A percentile compares a stretch with the other conserved stretches of the same genome.
Conservation (phyloP, 352 stramenopile species). For the Globisporangium carolinianum region DNA sequence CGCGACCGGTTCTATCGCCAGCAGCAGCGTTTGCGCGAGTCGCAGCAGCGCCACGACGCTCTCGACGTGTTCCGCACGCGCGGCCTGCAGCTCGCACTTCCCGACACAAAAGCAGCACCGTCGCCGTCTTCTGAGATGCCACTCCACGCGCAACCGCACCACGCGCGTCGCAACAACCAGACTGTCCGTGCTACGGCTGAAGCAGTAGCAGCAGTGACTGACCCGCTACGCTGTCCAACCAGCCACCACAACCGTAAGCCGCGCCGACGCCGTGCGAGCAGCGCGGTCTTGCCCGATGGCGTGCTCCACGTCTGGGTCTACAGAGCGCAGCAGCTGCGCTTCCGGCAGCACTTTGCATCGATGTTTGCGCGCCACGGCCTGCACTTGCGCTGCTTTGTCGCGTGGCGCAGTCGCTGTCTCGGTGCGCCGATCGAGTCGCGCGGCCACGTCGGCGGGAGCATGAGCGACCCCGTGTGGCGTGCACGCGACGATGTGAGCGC, state of each 20-base stretch:
- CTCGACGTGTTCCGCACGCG: constrained; percentile 8
- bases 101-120: neutral
- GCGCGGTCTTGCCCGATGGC: constrained; percentile 17
- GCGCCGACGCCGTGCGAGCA: constrained; percentile 5
- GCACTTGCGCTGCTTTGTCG: constrained; percentile 30
- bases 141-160: neutral
- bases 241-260: neutral
- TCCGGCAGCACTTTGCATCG: constrained; percentile 32
- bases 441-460: constrained; percentile 30
- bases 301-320: constrained; percentile 47
- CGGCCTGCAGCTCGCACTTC: constrained; percentile 3
- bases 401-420: constrained; percentile 13
- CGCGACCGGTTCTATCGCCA: constrained; percentile 11
- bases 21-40: constrained; percentile 1
- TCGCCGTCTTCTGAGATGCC: neutral
- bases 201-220: neutral
- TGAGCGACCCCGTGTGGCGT: constrained; percentile 38
- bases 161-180: neutral
- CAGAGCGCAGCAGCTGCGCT: constrained; percentile 33
- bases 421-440: constrained; percentile 35
- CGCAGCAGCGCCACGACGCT: constrained; percentile 1
- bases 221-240: no score
- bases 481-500: constrained; percentile 18
- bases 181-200: neutral
- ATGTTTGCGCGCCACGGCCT: constrained; percentile 44